Base-by-base conservation (phyloP, 768 basidiomycete genomes). In the Tylopilus balloui region DNA sequence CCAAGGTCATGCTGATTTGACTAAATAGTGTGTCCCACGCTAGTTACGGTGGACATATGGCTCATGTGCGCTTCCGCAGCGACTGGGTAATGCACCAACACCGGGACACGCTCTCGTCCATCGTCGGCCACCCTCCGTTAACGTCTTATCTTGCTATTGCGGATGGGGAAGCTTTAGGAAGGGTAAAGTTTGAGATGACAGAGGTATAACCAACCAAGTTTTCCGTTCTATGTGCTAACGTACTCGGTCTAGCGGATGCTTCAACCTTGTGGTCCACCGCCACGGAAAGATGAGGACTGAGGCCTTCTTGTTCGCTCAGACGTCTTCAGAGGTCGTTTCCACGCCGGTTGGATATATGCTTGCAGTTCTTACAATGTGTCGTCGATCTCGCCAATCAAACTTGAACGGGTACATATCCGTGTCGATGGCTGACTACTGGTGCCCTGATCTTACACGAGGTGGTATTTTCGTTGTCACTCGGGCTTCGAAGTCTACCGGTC, bases 11-110 rank as follows among this genome's bases (percentile, higher is more conserved):
- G 93, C 94, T 29, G 95, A 99, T 68, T 72, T 94, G 65, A 90
- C 92, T 6, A 98, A 98, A 75, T 93, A 86, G 95, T 96, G 60
- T 54, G 91, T 73, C 32, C 21, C 20, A 15, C 13, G 10, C 34
- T 45, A n/a, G n/a, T 21, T 36, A 17, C 28, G 1, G 11, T 23
- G 34, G 25, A 54, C 39, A 28, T 27, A 35, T 35, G 41, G 42
- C 41, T 48, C 11, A 57, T 57, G 54, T 61, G 56, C 17, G 32
- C 27, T 45, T 5, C 3, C 62, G 8, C 25, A 98, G 95, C 70
- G 95, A 98, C 64, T 98, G 95, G 95, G 70, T 95, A 39, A 96
- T 92, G 7, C 92, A 97, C 69, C 95, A 97, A 63, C 94, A 97
- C 71, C 84, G 95, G 35, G 95, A 98, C 67, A 94, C 92, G n/a